Evolutionary conservation across 1,139 yeast species (phyloP), one percentile per base, ranked within the genome.

Genomic region (Arxiozyma slooffiae): DNA sequence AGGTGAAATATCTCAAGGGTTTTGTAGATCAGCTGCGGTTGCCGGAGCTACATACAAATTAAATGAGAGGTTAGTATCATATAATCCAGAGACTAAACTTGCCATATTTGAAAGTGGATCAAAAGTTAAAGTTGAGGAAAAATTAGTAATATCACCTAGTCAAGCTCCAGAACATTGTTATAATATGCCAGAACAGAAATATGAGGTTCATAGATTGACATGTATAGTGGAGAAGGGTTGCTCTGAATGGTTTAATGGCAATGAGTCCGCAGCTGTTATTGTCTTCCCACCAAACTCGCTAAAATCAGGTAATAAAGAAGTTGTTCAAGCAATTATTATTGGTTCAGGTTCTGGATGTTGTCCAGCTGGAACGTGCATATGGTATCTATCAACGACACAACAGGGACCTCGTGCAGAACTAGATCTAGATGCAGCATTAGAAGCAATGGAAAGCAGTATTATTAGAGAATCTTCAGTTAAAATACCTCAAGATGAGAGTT

Each of bases 1-100:
- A 0, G 97, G 97, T 47, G 99, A 92, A 69, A 74, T 92, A 37
- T 82, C 96, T 7, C 99, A 92, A 71, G 99, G 97, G 1, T 92
- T 92, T 67, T 90, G 97, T 69, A 78, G 99, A 58, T 85, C 95
- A 53, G 97, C 98, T 5, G 98, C 99, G 16, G 98, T 92, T 55
- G 97, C 95, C 34, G 98, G 97, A 53, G 86, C 97, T 52, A 87
- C 95, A 40, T 92, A 90, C 70, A 89, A 89, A 69, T 75, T 92
- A 52, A 80, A 83, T 64, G 82, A 94, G 20, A 68, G 75, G 46
- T 69, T 89, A 52, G 71, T 72, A 8, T 79, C 80, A 46, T 85
- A 74, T 66, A 92, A 89, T 66, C 80, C 84, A 24, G 69, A 68
- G 40, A 71, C 78, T 45, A 82, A 84, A 62, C 71, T 80, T 38